Percentiles rank a stretch among this genome's conserved stretches.
Conservation (phyloP, 192 early-diverging fungal species). For the Backusella luteola region DNA sequence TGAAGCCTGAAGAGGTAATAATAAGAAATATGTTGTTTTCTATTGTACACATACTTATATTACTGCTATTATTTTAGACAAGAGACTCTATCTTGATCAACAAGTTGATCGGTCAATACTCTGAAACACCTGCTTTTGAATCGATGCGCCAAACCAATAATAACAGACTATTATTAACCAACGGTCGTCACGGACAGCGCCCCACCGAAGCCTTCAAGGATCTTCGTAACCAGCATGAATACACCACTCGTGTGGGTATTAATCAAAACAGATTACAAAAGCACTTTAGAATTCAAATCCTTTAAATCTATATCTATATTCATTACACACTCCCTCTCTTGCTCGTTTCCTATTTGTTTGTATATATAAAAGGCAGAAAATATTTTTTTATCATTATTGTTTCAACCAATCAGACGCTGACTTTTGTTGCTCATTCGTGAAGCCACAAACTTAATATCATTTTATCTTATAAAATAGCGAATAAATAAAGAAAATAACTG, state of each 20-base stretch:
- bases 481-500: too few species aligned
- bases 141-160: slow-evolving; percentile 20
- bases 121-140: slow-evolving; percentile 46
- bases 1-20: slow-evolving; percentile 61
- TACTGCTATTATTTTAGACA: slow-evolving; percentile 30
- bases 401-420: background rate
- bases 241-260: slow-evolving; percentile 63
- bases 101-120: slow-evolving; percentile 73
- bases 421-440: background rate
- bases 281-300: slow-evolving; percentile 83
- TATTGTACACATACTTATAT: background rate
- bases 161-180: slow-evolving; percentile 24
- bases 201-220: slow-evolving; percentile 56
- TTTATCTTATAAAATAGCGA: background rate
- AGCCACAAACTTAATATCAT: background rate
- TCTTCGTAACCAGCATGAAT: slow-evolving; percentile 56
- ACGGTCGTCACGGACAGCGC: slow-evolving; percentile 21
- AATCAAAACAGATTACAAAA: slow-evolving; percentile 86
- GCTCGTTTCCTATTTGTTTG: background rate
- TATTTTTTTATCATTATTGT: background rate
- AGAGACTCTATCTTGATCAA: slow-evolving; percentile 79
- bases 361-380: background rate
- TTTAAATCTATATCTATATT: slow-evolving; percentile 35
- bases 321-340: too few species aligned
- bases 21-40: background rate